These are phyloP conservation scores for Mucor sp. DNA, from an alignment of 371 early-diverging fungal genomes.

Conservation along the genomic window DNA sequence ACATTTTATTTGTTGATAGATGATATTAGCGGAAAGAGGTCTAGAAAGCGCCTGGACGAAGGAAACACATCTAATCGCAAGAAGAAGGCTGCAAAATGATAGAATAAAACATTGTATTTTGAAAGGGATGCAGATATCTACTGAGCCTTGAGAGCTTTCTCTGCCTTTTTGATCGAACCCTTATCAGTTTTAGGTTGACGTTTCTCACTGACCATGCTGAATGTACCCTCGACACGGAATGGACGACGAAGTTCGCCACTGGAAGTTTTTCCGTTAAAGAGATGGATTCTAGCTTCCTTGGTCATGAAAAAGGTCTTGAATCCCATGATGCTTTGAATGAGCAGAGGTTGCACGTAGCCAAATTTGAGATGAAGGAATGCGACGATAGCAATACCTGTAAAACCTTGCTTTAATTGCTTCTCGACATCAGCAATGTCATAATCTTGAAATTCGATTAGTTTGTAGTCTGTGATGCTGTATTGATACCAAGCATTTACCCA, in stretches of 20 bases:
- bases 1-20: slow-evolving; percentile 9
- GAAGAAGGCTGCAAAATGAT: slow-evolving; percentile 22
- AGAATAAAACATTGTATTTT: background rate
- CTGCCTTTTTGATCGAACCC: slow-evolving; percentile 51
- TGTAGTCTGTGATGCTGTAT: background rate
- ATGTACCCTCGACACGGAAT: slow-evolving; percentile 70
- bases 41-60: slow-evolving; percentile 26
- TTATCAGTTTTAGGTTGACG: slow-evolving; percentile 43
- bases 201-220: slow-evolving; percentile 45
- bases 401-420: slow-evolving; percentile 66
- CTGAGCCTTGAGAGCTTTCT: slow-evolving; percentile 48
- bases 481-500: slow-evolving; percentile 22
- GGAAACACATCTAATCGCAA: slow-evolving; percentile 18
- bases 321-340: too few species aligned
- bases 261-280: slow-evolving; percentile 64
- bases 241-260: slow-evolving; percentile 79
- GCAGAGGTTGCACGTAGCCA: slow-evolving; percentile 48
- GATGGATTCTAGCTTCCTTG: slow-evolving; percentile 70
- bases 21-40: slow-evolving; percentile 24
- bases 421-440: slow-evolving; percentile 80
- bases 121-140: background rate
- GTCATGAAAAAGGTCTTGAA: too few species aligned
- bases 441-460: slow-evolving; percentile 29
- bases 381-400: slow-evolving; percentile 70
- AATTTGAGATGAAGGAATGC: slow-evolving; percentile 80